These are phyloP conservation scores for Trapa bicornis DNA, from an alignment of 345 rosid genomes.

Conservation along the genomic window DNA sequence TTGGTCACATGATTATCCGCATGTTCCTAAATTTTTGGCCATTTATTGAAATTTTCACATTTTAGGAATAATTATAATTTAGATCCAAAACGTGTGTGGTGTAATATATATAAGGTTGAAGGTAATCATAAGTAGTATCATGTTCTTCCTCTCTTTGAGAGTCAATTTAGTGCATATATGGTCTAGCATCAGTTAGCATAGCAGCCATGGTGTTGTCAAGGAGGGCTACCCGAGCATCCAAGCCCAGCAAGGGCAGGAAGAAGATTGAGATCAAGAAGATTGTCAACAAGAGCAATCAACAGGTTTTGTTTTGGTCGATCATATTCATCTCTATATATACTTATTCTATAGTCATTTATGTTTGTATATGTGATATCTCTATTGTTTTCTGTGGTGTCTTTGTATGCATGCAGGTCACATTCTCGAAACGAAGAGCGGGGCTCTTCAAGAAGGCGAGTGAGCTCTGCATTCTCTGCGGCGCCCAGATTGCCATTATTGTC, in stretches of 20 bases:
- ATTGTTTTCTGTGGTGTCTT: background rate
- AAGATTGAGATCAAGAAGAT: slow-evolving; percentile 15
- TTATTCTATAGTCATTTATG: no score
- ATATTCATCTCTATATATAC: no score
- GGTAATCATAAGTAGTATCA: no score
- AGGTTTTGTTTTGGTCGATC: background rate
- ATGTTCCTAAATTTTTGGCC: background rate
- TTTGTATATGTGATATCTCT: no score
- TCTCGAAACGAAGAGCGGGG: slow-evolving; percentile 11
- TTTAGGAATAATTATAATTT: no score
- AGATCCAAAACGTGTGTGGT: no score
- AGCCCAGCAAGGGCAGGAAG: slow-evolving; percentile 14
- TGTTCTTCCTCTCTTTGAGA: no score
- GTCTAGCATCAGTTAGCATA: background rate
- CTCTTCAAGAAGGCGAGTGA: slow-evolving; percentile 15
- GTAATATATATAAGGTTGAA: no score
- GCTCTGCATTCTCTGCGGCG: slow-evolving; percentile 9
- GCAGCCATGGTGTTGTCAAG: background rate
- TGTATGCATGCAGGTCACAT: slow-evolving; percentile 3
- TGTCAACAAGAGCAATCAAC: slow-evolving; percentile 10
- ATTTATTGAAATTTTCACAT: background rate
- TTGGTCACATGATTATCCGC: no score
- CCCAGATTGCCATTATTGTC: slow-evolving; percentile 12
- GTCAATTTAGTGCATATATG: no score
- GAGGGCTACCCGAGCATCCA: slow-evolving; percentile 2